Percentiles rank a stretch among this genome's conserved stretches.
phyloP scores from a whole-genome alignment of 1,139 yeast species.

The Yamadazyma jaroonii region DNA sequence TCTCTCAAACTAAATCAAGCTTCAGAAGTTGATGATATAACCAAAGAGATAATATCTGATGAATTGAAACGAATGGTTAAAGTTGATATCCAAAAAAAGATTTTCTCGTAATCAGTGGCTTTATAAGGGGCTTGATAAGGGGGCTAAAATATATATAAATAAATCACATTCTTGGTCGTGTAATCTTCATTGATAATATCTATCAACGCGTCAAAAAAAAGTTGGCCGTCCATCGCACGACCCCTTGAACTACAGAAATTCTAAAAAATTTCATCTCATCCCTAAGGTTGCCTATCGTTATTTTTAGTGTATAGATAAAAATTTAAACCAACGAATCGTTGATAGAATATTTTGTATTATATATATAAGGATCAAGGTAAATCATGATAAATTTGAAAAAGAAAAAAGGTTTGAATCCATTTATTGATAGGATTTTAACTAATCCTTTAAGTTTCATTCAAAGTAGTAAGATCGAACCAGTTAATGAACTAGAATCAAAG shows the following conservation, averaged over 20 bases:
- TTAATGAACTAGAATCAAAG: slow-evolving; percentile 26
- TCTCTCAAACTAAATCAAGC: background rate
- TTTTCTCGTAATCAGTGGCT: background rate
- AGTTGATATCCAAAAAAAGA: slow-evolving; percentile 17
- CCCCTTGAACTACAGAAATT: slow-evolving; percentile 1
- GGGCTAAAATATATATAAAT: background rate
- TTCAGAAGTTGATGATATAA: slow-evolving; percentile 3
- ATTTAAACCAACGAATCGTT: too few relatives aligned
- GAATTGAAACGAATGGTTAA: slow-evolving; percentile 19
- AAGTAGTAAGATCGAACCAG: slow-evolving; percentile 25
- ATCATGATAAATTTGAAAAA: slow-evolving; percentile 11
- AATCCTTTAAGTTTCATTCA: slow-evolving; percentile 58
- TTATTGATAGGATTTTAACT: slow-evolving; percentile 56
- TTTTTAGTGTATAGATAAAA: too few relatives aligned
- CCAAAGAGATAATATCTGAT: slow-evolving; percentile 9
- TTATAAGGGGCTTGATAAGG: background rate
- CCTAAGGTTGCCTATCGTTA: background rate
- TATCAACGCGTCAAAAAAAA: background rate
- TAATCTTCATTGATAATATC: too few relatives aligned
- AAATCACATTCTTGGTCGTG: background rate
- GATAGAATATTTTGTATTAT: background rate
- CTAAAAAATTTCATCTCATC: slow-evolving; percentile 4
- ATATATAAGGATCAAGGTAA: background rate
- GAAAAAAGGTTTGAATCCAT: slow-evolving; percentile 27
- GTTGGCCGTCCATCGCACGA: background rate